phyloP scores from a whole-genome alignment of 441 rosid species.

The Erodium trifolium region DNA sequence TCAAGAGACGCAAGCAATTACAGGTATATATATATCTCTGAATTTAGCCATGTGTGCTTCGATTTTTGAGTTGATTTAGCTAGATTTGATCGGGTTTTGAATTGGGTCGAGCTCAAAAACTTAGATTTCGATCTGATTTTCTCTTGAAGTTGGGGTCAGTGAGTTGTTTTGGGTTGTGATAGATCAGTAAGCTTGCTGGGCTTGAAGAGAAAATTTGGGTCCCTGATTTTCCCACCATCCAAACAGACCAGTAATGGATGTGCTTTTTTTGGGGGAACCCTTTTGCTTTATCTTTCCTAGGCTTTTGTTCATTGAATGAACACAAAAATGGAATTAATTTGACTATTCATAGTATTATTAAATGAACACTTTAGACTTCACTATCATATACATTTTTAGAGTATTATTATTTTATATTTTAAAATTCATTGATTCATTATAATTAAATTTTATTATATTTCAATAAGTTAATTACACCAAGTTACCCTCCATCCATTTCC shows the following conservation, averaged over 20 bases:
- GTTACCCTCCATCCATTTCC: no score
- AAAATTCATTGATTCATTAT: no score
- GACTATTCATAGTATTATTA: background rate
- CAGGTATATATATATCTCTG: constrained; percentile 39
- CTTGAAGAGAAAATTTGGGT: background rate
- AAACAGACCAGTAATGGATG: background rate
- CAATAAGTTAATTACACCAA: no score
- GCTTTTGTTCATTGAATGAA: background rate
- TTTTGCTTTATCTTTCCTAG: background rate
- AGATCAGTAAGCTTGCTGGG: background rate
- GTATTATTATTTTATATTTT: no score
- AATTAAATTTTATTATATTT: no score
- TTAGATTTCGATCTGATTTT: background rate
- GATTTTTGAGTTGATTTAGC: background rate
- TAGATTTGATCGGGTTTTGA: background rate
- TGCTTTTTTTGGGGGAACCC: background rate
- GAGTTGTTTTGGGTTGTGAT: background rate
- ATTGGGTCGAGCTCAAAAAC: background rate
- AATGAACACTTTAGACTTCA: no score
- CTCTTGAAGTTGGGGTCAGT: no score
- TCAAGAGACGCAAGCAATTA: constrained; percentile 55
- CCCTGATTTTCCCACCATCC: background rate
- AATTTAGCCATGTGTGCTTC: background rate
- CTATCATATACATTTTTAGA: no score
- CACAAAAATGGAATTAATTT: background rate